A percentile compares a stretch with the other conserved stretches of the same genome.
Evolutionary conservation across 2,329 filamentous ascomycete species (phyloP).

Genomic region (Dothistroma septosporum): DNA sequence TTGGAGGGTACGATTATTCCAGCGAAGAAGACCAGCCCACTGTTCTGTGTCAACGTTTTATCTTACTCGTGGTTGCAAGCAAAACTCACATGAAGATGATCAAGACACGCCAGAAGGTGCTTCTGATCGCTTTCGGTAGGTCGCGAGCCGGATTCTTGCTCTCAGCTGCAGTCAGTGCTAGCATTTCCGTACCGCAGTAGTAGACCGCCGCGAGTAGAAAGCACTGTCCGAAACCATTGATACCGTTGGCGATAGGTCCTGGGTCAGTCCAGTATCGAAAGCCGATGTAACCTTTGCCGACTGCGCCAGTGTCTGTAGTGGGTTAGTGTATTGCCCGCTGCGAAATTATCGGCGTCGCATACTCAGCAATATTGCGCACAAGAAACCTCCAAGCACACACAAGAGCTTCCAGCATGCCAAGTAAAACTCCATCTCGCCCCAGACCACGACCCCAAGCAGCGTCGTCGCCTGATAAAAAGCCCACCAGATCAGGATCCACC

Average conservation of each 20-base stretch:
- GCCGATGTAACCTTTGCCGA: slow-evolving; percentile 16
- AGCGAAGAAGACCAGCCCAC: slow-evolving; percentile 15
- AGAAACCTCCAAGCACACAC: slow-evolving; percentile 5
- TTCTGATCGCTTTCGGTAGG: slow-evolving; percentile 13
- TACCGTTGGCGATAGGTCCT: slow-evolving; percentile 12
- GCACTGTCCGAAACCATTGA: slow-evolving; percentile 16
- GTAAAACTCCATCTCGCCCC: slow-evolving; percentile 17
- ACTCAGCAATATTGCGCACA: slow-evolving; percentile 4
- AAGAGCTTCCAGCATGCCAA: slow-evolving; percentile 14
- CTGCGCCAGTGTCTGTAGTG: slow-evolving; percentile 8
- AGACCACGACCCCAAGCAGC: slow-evolving; percentile 58
- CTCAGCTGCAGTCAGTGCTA: slow-evolving; percentile 14
- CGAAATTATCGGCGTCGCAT: background rate
- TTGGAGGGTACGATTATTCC: slow-evolving; percentile 12
- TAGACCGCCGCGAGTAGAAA: slow-evolving; percentile 15
- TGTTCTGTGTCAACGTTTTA: background rate
- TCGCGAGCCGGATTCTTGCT: slow-evolving; percentile 9
- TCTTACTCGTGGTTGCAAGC: background rate
- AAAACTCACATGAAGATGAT: slow-evolving; percentile 9
- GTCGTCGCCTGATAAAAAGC: slow-evolving; percentile 75
- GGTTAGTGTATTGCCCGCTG: background rate
- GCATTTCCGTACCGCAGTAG: slow-evolving; percentile 14
- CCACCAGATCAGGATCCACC: slow-evolving; percentile 68
- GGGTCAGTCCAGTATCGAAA: slow-evolving; percentile 12
- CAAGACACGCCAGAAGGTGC: slow-evolving; percentile 10